Conservation (phyloP, 2,329 filamentous ascomycete species). For the Colletotrichum abscissum region DNA sequence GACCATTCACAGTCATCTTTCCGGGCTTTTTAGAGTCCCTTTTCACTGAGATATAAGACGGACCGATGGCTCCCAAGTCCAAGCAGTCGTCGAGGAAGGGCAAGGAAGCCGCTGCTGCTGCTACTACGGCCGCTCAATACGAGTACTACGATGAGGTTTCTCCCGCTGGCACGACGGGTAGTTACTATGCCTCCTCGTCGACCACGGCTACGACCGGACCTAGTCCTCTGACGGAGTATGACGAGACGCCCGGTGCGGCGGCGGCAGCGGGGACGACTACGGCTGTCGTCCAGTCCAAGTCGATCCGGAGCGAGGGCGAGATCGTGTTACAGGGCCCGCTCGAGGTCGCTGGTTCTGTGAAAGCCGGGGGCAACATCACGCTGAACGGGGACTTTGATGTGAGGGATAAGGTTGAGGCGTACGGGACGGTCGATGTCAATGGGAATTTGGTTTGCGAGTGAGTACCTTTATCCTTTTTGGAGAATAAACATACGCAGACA, state of each 20-base stretch:
- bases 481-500: neutral
- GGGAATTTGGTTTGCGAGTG: constrained; percentile 57
- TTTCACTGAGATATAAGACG: neutral
- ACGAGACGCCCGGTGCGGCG: constrained; percentile 36
- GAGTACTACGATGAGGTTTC: constrained; percentile 29
- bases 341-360: constrained; percentile 59
- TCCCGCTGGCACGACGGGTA: constrained; percentile 19
- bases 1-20: neutral
- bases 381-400: constrained; percentile 57
- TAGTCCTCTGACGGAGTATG: constrained; percentile 1
- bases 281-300: constrained; percentile 45
- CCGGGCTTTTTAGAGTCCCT: neutral
- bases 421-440: constrained; percentile 54
- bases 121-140: neutral
- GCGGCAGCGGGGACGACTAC: neutral
- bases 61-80: constrained; percentile 19
- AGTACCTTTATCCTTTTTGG: constrained; percentile 33
- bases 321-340: constrained; percentile 56
- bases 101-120: constrained; percentile 8
- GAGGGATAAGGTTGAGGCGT: constrained; percentile 58
- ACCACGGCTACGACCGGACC: constrained; percentile 33
- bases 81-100: constrained; percentile 18
- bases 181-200: constrained; percentile 40
- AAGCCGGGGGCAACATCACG: constrained; percentile 55
- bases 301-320: constrained; percentile 55